Evolutionary conservation across 2,329 filamentous ascomycete species (phyloP).

Genomic region (Trichoderma aggressivum): DNA sequence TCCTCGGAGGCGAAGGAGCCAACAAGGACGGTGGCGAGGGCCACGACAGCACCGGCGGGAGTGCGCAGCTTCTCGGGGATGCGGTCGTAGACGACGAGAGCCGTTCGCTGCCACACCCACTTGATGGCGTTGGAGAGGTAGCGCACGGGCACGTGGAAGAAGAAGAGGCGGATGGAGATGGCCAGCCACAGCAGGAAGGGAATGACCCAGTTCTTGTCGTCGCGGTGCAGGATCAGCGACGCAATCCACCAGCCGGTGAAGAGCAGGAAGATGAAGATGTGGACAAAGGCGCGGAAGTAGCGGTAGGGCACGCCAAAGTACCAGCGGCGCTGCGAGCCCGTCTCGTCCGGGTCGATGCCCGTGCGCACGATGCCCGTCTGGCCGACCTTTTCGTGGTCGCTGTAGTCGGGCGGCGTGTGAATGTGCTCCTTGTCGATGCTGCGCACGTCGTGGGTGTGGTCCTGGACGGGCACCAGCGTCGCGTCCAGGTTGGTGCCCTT

Average conservation of each 20-base stretch:
- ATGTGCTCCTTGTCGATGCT: slow-evolving; percentile 25
- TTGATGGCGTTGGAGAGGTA: slow-evolving; percentile 64
- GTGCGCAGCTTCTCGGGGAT: slow-evolving; percentile 66
- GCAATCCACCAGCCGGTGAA: slow-evolving; percentile 71
- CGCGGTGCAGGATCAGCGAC: slow-evolving; percentile 66
- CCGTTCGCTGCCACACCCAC: slow-evolving; percentile 64
- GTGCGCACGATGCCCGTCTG: slow-evolving; percentile 33
- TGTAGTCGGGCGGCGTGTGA: slow-evolving; percentile 36
- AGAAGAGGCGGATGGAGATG: slow-evolving; percentile 70
- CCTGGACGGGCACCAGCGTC: slow-evolving; percentile 32
- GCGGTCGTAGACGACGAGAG: slow-evolving; percentile 52
- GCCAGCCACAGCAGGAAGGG: slow-evolving; percentile 79
- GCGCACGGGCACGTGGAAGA: slow-evolving; percentile 67
- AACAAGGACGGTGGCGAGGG: slow-evolving; percentile 70
- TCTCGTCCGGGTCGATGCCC: slow-evolving; percentile 26
- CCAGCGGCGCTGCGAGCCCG: slow-evolving; percentile 23
- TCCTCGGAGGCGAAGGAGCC: slow-evolving; percentile 74
- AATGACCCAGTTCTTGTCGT: slow-evolving; percentile 75
- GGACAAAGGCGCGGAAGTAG: slow-evolving; percentile 44
- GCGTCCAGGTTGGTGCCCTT: slow-evolving; percentile 39
- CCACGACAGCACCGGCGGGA: slow-evolving; percentile 58
- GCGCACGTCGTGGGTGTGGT: slow-evolving; percentile 27
- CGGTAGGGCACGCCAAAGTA: slow-evolving; percentile 39
- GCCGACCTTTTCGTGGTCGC: slow-evolving; percentile 38
- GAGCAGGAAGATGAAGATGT: slow-evolving; percentile 43